Conservation (phyloP, 352 stramenopile genomes). For the Phytopythium montanum region DNA sequence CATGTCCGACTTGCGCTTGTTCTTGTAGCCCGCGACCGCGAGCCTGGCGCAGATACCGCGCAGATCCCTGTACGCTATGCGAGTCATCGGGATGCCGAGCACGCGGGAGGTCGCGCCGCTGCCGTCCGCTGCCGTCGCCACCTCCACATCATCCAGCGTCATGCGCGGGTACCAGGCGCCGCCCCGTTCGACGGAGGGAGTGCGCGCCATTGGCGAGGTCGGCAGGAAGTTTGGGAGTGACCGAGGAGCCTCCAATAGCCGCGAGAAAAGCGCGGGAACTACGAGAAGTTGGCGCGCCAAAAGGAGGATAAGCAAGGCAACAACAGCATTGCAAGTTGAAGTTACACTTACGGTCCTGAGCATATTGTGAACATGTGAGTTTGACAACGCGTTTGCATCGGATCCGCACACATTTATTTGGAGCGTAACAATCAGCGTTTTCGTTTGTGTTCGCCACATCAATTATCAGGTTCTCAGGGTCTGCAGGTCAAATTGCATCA, state of each 20-base stretch:
- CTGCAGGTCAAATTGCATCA: not conserved
- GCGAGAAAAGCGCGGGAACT: not conserved
- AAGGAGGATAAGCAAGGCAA: not conserved
- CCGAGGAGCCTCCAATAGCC: not conserved
- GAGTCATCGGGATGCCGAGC: not conserved
- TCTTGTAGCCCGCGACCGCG: not conserved
- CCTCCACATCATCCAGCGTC: constrained; percentile 5
- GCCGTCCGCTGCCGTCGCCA: not conserved
- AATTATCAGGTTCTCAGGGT: not conserved
- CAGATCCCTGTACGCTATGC: constrained; percentile 1
- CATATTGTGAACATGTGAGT: not conserved
- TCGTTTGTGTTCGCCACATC: not conserved
- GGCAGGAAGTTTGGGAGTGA: not conserved
- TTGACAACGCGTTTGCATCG: not conserved
- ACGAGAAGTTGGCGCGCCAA: not conserved
- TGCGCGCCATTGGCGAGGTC: not conserved
- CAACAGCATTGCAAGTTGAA: not conserved
- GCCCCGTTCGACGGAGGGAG: not conserved
- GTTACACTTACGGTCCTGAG: not conserved
- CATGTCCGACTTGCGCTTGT: constrained; percentile 5
- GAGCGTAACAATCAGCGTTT: not conserved
- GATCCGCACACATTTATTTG: not conserved
- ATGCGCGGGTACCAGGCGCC: not conserved
- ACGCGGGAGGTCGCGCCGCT: not conserved
- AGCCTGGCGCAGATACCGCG: constrained; percentile 5